Evolutionary conservation across 2,329 filamentous ascomycete species (phyloP), one percentile per base, ranked within the genome.

Genomic region (Talaromyces sp.): DNA sequence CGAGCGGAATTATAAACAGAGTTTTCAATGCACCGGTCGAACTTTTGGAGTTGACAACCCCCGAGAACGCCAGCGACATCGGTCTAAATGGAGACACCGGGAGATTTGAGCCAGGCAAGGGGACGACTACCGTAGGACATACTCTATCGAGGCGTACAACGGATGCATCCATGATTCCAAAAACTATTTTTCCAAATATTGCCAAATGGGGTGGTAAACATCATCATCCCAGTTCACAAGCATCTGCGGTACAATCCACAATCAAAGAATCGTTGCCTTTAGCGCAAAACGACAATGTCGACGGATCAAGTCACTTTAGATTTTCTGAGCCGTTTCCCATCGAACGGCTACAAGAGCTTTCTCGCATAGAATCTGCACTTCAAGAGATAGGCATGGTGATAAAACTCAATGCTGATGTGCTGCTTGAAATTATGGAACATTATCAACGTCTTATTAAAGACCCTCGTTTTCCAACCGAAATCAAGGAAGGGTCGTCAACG

Each of bases 321-420:
- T 50, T 62, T 25, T 37, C 47, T 2, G 45, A 62, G 33, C 60
- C 27, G 25, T 62, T 62, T 31, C 35, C 60, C 3, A 50, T 62
- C 22, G 49, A 62, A 7, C 45, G 54, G 47, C 47, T 62, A 13
- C 60, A 62, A 52, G 11, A 54, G 3, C 60, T 62, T 35, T 41
- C 43, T 52, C 45, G 49, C 6, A 62, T 62, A 33, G 60, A 39
- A 19, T 50, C 45, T 62, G 54, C 31, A 37, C 60, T 62, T 54
- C 60, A 39, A 39, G 47, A 50, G 47, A 45, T 54, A 7, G 27
- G 19, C 35, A 27, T 62, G 37, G 60, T 62, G 31, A 41, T 37
- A 27, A 62, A 54, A 49, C 45, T 62, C 6, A 62, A 62, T 7
- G 47, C 47, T 22, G 27, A 54, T 27, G 60, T 62, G 41, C 35